Evolutionary conservation across 345 rosid species (phyloP), one percentile per base, ranked within the genome.

Genomic region (Populus ilicifolia): DNA sequence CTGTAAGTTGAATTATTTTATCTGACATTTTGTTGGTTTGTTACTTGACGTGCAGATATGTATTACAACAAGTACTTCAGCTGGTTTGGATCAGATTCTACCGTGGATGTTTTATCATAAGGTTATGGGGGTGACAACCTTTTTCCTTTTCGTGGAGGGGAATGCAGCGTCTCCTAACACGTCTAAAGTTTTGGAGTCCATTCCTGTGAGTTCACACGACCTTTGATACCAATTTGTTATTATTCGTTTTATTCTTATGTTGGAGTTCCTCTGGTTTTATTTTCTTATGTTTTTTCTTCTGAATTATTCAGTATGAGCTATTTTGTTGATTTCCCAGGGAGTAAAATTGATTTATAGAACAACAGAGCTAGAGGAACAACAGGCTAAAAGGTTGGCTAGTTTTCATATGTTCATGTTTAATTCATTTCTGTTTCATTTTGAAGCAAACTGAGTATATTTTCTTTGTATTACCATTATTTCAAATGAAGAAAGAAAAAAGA

Each of bases 91-190:
- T 73, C 97, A 92, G 81, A 95, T 82, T 65, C 67, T 95, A 54
- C 99, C 96, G 0, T 95, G 99, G 99, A 77, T 93, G 29, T 93
- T 85, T 77, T 95, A 87, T 79, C 98, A 95, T 83, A 95, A 93
- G 87, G 94, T 90, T 80, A 82, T 90, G 75, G 99, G 99, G 35
- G 92, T 93, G 78, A 88, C 92, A 17, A 84, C 85, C 7, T 93
- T 93, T 82, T 88, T 90, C 73, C 91, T 95, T 63, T 95, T 95
- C 46, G 97, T 95, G 81, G 98, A 96, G 59, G 99, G 99, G 69
- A 93, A 93, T 82, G 99, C 97, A 76, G 93, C 97, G 62, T 84
- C 93, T 5, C 89, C 87, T n/a, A 68, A 80, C 29, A 96, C 89
- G 4, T 90, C 99, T 52, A 87, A 85, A 81, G 91, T 93, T 68